Evolutionary conservation across 257 asterid species (phyloP).

Genomic region (Cordia subcordata): DNA sequence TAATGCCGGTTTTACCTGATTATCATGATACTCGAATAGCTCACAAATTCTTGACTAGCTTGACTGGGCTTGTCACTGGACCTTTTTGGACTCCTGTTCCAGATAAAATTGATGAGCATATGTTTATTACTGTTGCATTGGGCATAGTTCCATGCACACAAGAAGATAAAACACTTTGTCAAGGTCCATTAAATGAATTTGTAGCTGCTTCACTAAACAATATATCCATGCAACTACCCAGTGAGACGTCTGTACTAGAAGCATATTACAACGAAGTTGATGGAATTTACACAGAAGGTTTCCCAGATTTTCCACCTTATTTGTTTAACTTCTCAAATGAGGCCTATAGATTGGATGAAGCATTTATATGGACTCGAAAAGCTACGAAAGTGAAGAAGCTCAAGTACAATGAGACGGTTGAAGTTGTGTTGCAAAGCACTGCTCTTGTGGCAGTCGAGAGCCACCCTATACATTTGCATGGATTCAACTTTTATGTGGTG

Average conservation of each 20-base stretch:
- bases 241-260: not conserved
- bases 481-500: conserved; percentile 6
- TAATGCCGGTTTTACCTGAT: not conserved
- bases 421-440: conserved; percentile 3
- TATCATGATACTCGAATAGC: not conserved
- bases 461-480: conserved; percentile 12
- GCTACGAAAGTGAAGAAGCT: conserved; percentile 4
- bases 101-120: not conserved
- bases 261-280: conserved; percentile 6
- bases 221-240: not conserved
- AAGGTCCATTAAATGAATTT: not conserved
- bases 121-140: conserved; percentile 4
- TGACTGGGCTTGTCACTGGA: not conserved
- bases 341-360: not conserved
- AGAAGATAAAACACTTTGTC: not conserved
- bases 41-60: not conserved
- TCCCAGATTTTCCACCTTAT: not conserved
- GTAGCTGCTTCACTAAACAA: conserved; percentile 2
- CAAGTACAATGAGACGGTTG: conserved; percentile 1
- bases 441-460: not conserved
- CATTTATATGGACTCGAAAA: not conserved
- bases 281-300: conserved; percentile 6
- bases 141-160: not conserved
- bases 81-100: conserved; percentile 9
- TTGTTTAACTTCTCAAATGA: conserved; percentile 1